A percentile compares a stretch with the other conserved stretches of the same genome.
Conservation (phyloP, 176 grass and related monocot genomes). For the Dendrocalamus sinicus region DNA sequence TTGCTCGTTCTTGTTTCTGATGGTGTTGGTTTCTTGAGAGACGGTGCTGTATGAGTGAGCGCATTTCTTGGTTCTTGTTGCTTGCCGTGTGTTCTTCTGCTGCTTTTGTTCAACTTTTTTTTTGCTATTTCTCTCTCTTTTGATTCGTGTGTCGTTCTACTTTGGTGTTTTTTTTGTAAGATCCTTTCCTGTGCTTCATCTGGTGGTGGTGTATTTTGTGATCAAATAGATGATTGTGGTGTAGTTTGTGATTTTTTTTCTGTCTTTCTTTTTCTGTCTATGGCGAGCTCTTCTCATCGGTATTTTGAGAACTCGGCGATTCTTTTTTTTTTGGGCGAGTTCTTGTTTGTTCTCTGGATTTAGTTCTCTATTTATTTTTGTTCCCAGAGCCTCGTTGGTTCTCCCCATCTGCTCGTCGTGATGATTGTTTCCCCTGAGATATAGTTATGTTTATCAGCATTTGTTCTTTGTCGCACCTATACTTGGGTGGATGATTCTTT, state of each 20-base stretch:
- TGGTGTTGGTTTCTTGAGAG: background rate
- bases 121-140: background rate
- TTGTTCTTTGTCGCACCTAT: background rate
- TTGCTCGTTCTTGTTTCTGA: background rate
- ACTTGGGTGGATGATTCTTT: conserved; percentile 16
- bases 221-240: conserved; percentile 1
- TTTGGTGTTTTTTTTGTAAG: background rate
- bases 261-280: background rate
- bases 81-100: background rate
- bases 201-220: conserved; percentile 11
- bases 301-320: background rate
- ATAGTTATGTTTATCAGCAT: background rate
- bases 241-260: background rate
- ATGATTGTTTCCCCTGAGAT: conserved; percentile 1
- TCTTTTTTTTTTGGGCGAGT: background rate
- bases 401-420: conserved; percentile 7
- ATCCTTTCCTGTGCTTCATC: conserved; percentile 5
- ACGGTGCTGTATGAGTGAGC: background rate
- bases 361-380: conserved; percentile 8
- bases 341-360: background rate
- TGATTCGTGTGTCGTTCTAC: background rate
- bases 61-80: conserved; percentile 26
- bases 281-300: background rate
- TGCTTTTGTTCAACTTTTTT: background rate
- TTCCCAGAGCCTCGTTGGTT: background rate